Base-by-base conservation (phyloP, 1,139 yeast species). In the Pneumocystis sp. region DNA sequence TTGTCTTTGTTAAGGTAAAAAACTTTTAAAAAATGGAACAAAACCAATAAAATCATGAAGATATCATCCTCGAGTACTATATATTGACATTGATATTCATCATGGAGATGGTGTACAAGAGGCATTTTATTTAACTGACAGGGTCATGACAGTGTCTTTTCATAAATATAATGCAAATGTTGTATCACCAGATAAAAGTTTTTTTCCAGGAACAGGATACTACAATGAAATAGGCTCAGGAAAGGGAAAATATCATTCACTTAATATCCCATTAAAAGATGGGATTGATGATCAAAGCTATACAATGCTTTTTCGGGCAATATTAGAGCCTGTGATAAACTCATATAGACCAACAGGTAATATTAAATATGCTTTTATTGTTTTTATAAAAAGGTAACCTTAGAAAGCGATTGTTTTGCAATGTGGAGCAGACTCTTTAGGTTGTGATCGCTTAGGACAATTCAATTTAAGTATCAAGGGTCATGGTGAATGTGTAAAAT, bases 61-160 rank as follows among this genome's bases (percentile, higher is more conserved):
- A 68, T 87, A 87, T 68, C 95, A 89, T 73, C 91, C 97, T 5
- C 80, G 97, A 66, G 97, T 93, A 3, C 78, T 93, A 72, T 93
- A 93, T 74, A 89, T 93, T 66, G 98, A 93, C 75, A 91, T 91
- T 66, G 98, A 93, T 74, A 83, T 93, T 35, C 98, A 93, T 74
- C 98, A 93, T 74, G 98, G 98, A 34, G 98, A 93, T 74, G 98
- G 97, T 65, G 98, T 93, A 1, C 97, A 93, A 74, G 97, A 93
- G 75, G 97, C 97, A 0, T 93, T 93, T 72, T 90, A 91, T 74
- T 85, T 95, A 56, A 89, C 97, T 0, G 97, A 93, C 75, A 78
- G 98, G 67, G 98, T 93, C 37, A 89, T 90, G 95, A 91, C 97
- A 0, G 85, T 89, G 62, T 87, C 96, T 29, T 89, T 93, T 77